phyloP scores from a whole-genome alignment of 768 basidiomycete genomes.

The Dioszegia hungarica region DNA sequence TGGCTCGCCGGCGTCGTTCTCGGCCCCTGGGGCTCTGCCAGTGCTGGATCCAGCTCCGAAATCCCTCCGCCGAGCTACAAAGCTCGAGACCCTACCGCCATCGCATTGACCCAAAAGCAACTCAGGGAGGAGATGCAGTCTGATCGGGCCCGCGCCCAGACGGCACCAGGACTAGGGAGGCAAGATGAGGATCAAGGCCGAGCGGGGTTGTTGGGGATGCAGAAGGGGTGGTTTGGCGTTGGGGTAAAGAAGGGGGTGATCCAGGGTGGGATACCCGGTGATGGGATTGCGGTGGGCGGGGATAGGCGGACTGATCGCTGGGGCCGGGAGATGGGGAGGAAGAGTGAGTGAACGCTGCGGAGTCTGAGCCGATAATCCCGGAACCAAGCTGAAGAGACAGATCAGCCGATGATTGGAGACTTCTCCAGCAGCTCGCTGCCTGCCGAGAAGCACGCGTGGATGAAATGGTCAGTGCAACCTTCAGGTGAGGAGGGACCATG shows the following conservation, averaged over 20 bases:
- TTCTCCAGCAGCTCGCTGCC: not conserved
- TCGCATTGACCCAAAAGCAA: not conserved
- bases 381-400: not conserved
- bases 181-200: not conserved
- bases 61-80: not conserved
- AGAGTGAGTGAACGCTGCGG: not conserved
- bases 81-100: not conserved
- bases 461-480: not conserved
- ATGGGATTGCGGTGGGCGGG: not conserved
- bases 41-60: no score
- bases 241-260: not conserved
- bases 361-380: not conserved
- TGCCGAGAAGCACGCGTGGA: not conserved
- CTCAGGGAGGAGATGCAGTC: not conserved
- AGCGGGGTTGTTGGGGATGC: not conserved
- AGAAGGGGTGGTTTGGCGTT: not conserved
- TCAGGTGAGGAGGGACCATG: not conserved
- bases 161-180: no score
- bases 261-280: slow-evolving; percentile 6
- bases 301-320: not conserved
- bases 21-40: not conserved
- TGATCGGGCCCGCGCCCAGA: not conserved
- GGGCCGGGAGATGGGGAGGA: not conserved
- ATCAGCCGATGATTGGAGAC: slow-evolving; percentile 2
- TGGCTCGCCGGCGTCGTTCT: not conserved